Percentiles rank a stretch among this genome's conserved stretches.
Conservation (phyloP, 1,284 basidiomycete genomes). For the Phaffia rhodozyma region DNA sequence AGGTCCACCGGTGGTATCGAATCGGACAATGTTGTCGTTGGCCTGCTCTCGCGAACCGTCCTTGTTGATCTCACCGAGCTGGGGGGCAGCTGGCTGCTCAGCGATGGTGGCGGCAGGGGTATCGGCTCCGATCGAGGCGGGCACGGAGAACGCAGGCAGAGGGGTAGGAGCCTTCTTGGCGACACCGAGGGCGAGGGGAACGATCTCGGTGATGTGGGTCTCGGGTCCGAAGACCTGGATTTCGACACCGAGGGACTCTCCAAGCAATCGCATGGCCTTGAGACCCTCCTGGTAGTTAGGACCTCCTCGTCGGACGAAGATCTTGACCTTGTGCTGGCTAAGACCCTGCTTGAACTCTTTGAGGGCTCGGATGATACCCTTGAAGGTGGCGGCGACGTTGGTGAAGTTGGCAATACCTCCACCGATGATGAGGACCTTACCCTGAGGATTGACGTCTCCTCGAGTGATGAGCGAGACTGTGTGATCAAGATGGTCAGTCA, state of each 20-base stretch:
- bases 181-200: conserved; percentile 89
- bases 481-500: background rate
- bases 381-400: conserved; percentile 98
- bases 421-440: conserved; percentile 98
- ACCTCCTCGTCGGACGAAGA: conserved; percentile 85
- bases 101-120: conserved; percentile 20
- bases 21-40: conserved; percentile 79
- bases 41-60: conserved; percentile 72
- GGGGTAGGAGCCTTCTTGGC: conserved; percentile 38
- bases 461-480: conserved; percentile 88
- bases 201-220: conserved; percentile 96
- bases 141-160: conserved; percentile 34
- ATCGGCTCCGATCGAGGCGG: conserved; percentile 27
- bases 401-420: conserved; percentile 99
- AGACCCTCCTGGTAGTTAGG: conserved; percentile 99
- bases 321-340: conserved; percentile 72
- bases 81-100: conserved; percentile 26
- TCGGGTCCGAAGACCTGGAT: conserved; percentile 97
- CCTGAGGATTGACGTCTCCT: conserved; percentile 64
- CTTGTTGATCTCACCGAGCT: conserved; percentile 62
- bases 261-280: conserved; percentile 95
- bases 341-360: conserved; percentile 84
- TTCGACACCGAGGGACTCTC: conserved; percentile 91
- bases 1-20: conserved; percentile 41
- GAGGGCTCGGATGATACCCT: conserved; percentile 95